Evolutionary conservation across 2,329 filamentous ascomycete species (phyloP).

Genomic region (Diaporthe citri): DNA sequence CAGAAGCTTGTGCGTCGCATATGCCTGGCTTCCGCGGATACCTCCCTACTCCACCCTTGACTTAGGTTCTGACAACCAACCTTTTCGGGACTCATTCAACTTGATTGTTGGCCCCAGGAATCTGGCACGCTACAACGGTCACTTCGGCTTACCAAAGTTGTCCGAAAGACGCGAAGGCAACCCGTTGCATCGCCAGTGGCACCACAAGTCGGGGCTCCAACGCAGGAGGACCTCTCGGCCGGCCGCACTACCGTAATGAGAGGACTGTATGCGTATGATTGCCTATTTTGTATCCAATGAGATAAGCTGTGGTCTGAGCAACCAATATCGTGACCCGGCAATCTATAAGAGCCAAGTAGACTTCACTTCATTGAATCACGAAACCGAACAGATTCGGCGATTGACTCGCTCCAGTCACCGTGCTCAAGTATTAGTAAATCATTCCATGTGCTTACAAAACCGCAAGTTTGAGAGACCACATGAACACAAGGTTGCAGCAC

Average conservation of each 20-base stretch:
- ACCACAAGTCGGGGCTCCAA: not conserved
- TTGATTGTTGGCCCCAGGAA: not conserved
- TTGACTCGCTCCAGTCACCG: conserved; percentile 1
- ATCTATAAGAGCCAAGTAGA: conserved; percentile 1
- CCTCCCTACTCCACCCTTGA: conserved; percentile 2
- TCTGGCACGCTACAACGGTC: not conserved
- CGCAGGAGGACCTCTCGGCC: not conserved
- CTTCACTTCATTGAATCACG: not conserved
- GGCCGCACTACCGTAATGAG: not conserved
- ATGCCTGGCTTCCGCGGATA: conserved; percentile 3
- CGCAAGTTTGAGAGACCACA: not conserved
- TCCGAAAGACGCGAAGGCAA: not conserved
- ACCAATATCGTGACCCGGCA: not conserved
- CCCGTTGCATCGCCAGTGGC: not conserved
- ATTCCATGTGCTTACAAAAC: not conserved
- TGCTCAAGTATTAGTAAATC: conserved; percentile 9
- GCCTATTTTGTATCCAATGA: not conserved
- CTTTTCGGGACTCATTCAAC: not conserved
- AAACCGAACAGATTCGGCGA: not conserved
- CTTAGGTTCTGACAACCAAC: not conserved
- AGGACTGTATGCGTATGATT: not conserved
- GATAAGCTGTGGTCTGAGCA: conserved; percentile 13
- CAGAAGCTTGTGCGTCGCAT: conserved; percentile 25
- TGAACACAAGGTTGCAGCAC: not conserved
- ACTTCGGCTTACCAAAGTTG: not conserved